Base-by-base conservation (phyloP, 345 rosid species). In the Isatis tinctoria region DNA sequence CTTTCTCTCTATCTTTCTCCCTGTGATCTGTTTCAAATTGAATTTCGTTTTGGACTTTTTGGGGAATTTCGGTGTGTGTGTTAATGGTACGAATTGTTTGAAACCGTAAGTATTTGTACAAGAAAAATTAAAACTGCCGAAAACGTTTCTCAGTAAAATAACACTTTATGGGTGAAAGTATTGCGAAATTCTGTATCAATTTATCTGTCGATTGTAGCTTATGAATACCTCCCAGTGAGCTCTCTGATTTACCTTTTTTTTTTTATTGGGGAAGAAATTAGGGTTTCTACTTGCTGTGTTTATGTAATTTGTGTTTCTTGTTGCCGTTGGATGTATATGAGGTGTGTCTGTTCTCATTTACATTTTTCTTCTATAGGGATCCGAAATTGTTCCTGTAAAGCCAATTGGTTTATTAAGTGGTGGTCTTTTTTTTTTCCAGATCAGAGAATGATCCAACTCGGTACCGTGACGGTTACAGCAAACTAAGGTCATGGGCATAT, bases 401-500 rank as follows among this genome's bases (percentile, higher is more conserved):
- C 7, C 13, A 20, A 61, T 32, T 17, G 30, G 5, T 47, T 47
- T 0, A 44, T 64, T 16, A 58, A 40, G 49, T 8, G 53, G 51
- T 61, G 59, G 26, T 16, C 65, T 10, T 14, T n/a, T 73, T 18
- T 60, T 54, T 73, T 41, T 58, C 7, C 77, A 90, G 96, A 71
- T 82, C 92, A 67, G 96, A 85, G 63, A 87, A 86, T 75, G 83
- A 81, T 56, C 90, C 91, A 1, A 83, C 80, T 13, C 73, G 81
- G 24, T 95, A 88, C 81, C 84, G 84, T 68, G 90, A 95, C 4
- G 84, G 86, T 65, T 95, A 95, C 73, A 83, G 86, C 79, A 92
- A 87, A 70, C 86, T 95, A 43, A 86, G 99, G 84, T 81, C 93
- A 2, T 92, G 99, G 97, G 78, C 91, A 1, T 84, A 87, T 74